phyloP scores from a whole-genome alignment of 108 stramenopile genomes.

The Halocafeteria seosinensis region DNA sequence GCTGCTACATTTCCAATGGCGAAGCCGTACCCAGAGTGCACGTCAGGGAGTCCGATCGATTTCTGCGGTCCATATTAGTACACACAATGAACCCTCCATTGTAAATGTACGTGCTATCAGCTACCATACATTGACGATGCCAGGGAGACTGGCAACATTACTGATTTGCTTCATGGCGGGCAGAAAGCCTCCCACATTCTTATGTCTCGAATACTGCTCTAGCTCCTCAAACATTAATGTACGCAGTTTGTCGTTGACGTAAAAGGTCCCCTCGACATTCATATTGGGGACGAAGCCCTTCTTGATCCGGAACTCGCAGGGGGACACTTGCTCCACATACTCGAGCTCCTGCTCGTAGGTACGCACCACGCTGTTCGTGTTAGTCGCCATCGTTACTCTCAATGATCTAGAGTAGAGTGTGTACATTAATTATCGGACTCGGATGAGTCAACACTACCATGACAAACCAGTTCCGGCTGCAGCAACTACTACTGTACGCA shows the following conservation, averaged over 20 bases:
- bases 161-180: conserved; percentile 54
- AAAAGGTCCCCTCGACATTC: conserved; percentile 45
- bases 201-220: conserved; percentile 22
- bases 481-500: too few relatives aligned
- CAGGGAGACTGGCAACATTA: conserved; percentile 64
- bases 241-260: conserved; percentile 44
- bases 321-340: conserved; percentile 30
- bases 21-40: conserved; percentile 65
- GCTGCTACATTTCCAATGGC: conserved; percentile 71
- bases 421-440: too few relatives aligned
- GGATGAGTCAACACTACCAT: too few relatives aligned
- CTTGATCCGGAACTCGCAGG: conserved; percentile 29
- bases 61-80: not conserved
- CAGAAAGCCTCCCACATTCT: conserved; percentile 39
- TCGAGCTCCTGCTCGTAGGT: conserved; percentile 23
- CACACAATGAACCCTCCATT: too few relatives aligned
- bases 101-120: not conserved
- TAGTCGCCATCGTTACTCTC: too few relatives aligned
- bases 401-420: too few relatives aligned
- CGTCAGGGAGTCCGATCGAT: conserved; percentile 58
- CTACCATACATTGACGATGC: conserved; percentile 35
- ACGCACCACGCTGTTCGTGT: not conserved
- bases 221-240: conserved; percentile 46
- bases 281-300: conserved; percentile 58
- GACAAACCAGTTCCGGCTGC: too few relatives aligned